A percentile compares a stretch with the other conserved stretches of the same genome.
phyloP scores from a whole-genome alignment of 2,329 filamentous ascomycete genomes.

The Neoscytalidium dimidiatum region DNA sequence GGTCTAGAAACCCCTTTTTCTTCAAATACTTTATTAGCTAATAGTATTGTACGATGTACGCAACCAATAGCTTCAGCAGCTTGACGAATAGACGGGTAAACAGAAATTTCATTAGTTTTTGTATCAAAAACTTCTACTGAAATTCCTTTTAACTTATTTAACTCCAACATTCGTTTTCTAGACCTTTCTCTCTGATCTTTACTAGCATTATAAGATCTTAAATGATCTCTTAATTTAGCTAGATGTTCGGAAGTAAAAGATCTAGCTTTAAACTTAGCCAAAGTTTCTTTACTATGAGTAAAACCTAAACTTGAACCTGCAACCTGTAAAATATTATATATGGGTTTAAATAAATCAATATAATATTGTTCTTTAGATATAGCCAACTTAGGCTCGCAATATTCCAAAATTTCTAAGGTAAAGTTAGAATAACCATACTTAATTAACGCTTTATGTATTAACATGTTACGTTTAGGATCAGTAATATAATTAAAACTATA shows the following conservation, averaged over 20 bases:
- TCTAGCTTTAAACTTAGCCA: background rate
- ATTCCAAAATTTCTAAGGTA: slow-evolving; percentile 34
- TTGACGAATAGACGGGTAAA: background rate
- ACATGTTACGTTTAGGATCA: background rate
- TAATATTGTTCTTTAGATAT: slow-evolving; percentile 19
- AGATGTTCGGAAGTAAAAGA: background rate
- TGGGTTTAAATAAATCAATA: background rate
- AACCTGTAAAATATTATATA: background rate
- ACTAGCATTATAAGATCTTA: background rate
- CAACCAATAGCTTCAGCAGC: background rate
- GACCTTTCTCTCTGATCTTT: background rate
- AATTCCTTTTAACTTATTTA: background rate
- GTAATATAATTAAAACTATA: slow-evolving; percentile 19
- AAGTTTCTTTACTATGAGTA: background rate
- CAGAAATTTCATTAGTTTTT: background rate
- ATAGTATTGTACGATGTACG: background rate
- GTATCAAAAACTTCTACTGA: background rate
- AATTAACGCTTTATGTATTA: slow-evolving; percentile 20
- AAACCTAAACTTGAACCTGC: background rate
- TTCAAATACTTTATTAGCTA: background rate
- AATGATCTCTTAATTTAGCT: background rate
- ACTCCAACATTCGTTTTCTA: background rate
- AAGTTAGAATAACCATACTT: slow-evolving; percentile 24
- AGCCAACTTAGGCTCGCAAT: slow-evolving; percentile 22
- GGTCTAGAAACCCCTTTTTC: too few relatives aligned